Percentiles rank a stretch among this genome's conserved stretches.
Evolutionary conservation across 805 yeast species (phyloP).

Genomic region (Nakazawaea ambrosiae): DNA sequence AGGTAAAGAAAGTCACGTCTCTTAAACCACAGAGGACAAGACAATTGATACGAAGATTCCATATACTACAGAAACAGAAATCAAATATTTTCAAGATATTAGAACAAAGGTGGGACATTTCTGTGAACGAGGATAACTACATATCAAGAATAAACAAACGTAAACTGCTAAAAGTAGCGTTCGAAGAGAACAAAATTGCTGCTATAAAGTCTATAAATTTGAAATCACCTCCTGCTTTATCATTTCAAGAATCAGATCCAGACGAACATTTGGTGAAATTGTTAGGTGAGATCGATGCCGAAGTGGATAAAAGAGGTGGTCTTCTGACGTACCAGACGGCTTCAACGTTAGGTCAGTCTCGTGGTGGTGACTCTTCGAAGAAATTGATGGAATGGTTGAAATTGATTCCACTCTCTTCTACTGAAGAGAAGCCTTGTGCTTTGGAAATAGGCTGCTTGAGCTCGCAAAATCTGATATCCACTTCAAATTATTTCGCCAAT

Average conservation of each 20-base stretch:
- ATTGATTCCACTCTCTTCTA: constrained; percentile 17
- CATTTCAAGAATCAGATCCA: constrained; percentile 12
- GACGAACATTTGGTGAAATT: constrained; percentile 16
- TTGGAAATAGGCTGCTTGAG: constrained; percentile 83
- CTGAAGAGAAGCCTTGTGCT: constrained; percentile 28
- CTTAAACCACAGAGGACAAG: constrained; percentile 69
- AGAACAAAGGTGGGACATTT: constrained; percentile 14
- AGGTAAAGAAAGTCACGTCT: constrained; percentile 26
- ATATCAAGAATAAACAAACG: constrained; percentile 10
- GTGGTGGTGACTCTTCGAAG: constrained; percentile 94
- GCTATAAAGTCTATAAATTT: constrained; percentile 15
- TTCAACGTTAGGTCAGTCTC: constrained; percentile 74
- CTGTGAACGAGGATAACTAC: constrained; percentile 18
- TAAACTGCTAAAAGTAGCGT: constrained; percentile 6
- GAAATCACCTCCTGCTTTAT: constrained; percentile 12
- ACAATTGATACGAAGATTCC: constrained; percentile 71
- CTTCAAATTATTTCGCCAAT: constrained; percentile 40
- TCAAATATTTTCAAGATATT: constrained; percentile 31
- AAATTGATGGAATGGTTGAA: constrained; percentile 68
- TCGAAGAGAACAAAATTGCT: constrained; percentile 9
- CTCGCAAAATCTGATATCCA: constrained; percentile 60
- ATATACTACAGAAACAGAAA: constrained; percentile 56
- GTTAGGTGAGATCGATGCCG: constrained; percentile 53
- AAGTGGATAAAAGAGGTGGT: constrained; percentile 66
- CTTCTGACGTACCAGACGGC: constrained; percentile 76